These are phyloP conservation scores for Penicillium crustosum DNA, from an alignment of 2,329 filamentous ascomycete species.

Conservation along the genomic window DNA sequence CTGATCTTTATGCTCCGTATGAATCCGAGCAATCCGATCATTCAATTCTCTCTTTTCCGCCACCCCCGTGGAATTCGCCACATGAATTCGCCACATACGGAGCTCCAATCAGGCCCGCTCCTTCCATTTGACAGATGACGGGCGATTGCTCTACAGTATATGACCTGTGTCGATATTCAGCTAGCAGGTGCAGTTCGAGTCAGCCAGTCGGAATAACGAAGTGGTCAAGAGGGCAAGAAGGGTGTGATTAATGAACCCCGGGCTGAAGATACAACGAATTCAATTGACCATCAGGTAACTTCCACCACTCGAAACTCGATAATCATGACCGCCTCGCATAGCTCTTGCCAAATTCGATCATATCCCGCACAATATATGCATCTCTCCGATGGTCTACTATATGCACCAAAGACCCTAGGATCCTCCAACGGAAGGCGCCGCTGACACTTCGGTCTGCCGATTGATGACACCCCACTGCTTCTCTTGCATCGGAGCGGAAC, in stretches of 20 bases:
- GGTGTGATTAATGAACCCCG: neutral
- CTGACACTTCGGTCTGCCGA: neutral
- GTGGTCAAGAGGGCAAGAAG: neutral
- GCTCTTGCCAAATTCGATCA: neutral
- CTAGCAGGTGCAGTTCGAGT: neutral
- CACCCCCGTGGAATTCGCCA: slow-evolving; percentile 7
- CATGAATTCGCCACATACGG: slow-evolving; percentile 8
- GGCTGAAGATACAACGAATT: neutral
- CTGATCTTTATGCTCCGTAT: neutral
- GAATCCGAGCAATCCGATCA: neutral
- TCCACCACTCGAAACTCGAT: neutral
- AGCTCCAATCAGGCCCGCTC: neutral
- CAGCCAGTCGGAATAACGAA: neutral
- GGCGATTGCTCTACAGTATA: neutral
- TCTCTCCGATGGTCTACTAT: neutral
- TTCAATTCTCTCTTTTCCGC: neutral
- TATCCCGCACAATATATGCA: neutral
- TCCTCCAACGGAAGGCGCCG: neutral
- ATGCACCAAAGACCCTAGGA: neutral
- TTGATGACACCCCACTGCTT: neutral
- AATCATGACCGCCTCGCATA: neutral
- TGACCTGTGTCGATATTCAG: slow-evolving; percentile 1
- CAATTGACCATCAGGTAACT: neutral
- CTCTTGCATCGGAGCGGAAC: neutral
- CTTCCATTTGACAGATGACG: neutral